Evolutionary conservation across 805 yeast species (phyloP).

Genomic region (Sungouiozyma ichnusensis): DNA sequence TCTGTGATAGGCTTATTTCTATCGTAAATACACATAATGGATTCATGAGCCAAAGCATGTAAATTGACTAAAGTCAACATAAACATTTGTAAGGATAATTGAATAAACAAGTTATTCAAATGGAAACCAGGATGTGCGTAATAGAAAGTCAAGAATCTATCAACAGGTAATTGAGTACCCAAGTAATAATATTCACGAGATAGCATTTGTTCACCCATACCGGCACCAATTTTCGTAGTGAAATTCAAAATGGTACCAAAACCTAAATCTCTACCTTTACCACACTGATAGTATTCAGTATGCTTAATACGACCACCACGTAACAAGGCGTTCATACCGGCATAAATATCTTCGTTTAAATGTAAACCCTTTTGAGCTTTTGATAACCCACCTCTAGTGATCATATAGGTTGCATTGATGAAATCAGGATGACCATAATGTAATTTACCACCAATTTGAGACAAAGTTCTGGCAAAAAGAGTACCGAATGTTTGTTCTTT

Average conservation of each 20-base stretch:
- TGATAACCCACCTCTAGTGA: slow-evolving; percentile 80
- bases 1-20: slow-evolving; percentile 59
- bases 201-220: slow-evolving; percentile 86
- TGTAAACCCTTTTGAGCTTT: slow-evolving; percentile 82
- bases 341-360: slow-evolving; percentile 79
- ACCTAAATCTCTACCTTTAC: slow-evolving; percentile 84
- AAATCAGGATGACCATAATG: slow-evolving; percentile 90
- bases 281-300: slow-evolving; percentile 82
- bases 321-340: slow-evolving; percentile 74
- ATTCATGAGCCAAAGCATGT: slow-evolving; percentile 63
- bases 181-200: slow-evolving; percentile 75
- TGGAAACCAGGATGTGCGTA: slow-evolving; percentile 86
- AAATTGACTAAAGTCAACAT: slow-evolving; percentile 60
- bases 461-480: slow-evolving; percentile 68
- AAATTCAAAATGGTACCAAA: slow-evolving; percentile 78
- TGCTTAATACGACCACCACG: slow-evolving; percentile 86
- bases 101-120: slow-evolving; percentile 68
- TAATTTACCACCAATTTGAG: slow-evolving; percentile 76
- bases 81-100: slow-evolving; percentile 62
- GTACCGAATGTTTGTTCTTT: slow-evolving; percentile 87
- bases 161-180: slow-evolving; percentile 72
- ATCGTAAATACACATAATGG: slow-evolving; percentile 59
- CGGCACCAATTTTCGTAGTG: slow-evolving; percentile 84
- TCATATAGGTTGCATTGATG: slow-evolving; percentile 64
- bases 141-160: slow-evolving; percentile 71